Evolutionary conservation across 805 yeast species (phyloP).

Genomic region (Metschnikowia continentalis): DNA sequence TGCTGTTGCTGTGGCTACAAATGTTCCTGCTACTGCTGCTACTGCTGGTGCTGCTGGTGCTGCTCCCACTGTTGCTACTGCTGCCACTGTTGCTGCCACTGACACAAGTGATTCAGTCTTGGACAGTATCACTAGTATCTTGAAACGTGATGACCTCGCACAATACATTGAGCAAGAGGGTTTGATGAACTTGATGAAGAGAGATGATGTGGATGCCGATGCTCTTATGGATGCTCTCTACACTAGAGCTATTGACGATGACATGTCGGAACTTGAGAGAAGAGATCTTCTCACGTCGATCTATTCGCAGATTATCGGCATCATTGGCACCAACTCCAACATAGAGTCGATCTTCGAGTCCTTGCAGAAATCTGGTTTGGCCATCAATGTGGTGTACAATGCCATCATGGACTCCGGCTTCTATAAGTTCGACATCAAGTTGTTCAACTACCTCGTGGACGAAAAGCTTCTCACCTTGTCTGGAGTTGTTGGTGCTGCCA

Average conservation of each 20-base stretch:
- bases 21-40: neutral
- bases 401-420: conserved; percentile 16
- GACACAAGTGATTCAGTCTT: conserved; percentile 11
- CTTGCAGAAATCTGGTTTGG: conserved; percentile 23
- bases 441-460: conserved; percentile 14
- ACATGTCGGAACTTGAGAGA: conserved; percentile 5
- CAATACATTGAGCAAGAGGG: conserved; percentile 5
- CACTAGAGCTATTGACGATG: conserved; percentile 5
- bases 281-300: conserved; percentile 9
- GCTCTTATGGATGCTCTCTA: conserved; percentile 6
- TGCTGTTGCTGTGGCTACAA: neutral
- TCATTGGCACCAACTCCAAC: conserved; percentile 18
- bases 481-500: conserved; percentile 10
- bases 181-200: conserved; percentile 7
- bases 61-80: conserved; percentile 6
- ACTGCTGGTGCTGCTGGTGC: neutral
- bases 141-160: conserved; percentile 13
- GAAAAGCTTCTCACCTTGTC: conserved; percentile 13
- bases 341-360: conserved; percentile 20
- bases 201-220: conserved; percentile 10
- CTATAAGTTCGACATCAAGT: conserved; percentile 18
- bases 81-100: conserved; percentile 9
- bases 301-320: conserved; percentile 14
- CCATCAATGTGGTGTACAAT: conserved; percentile 16
- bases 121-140: conserved; percentile 9